phyloP scores from a whole-genome alignment of 495 filamentous ascomycete genomes.

The Chaetomium cochliodes region DNA sequence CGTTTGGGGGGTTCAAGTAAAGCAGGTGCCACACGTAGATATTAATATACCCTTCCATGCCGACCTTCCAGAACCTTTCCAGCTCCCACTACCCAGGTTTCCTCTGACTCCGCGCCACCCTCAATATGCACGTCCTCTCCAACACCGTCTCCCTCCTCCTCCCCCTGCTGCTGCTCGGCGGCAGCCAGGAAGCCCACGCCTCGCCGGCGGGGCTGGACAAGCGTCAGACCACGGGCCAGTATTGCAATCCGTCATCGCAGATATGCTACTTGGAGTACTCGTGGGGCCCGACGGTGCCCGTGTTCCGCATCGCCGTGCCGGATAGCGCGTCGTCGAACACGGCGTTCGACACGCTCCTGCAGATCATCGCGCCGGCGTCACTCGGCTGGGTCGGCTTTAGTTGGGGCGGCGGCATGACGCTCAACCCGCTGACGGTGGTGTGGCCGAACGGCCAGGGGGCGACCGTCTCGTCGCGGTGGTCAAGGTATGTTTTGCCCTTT shows the following conservation, averaged over 20 bases:
- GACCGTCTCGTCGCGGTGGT: constrained; percentile 10
- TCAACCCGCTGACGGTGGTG: constrained; percentile 16
- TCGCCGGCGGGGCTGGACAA: background rate
- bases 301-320: constrained; percentile 8
- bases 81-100: background rate
- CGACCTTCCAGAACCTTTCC: constrained; percentile 3
- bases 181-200: background rate
- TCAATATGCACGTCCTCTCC: background rate
- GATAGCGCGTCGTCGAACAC: constrained; percentile 3
- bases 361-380: constrained; percentile 7
- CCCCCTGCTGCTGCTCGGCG: constrained; percentile 3
- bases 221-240: background rate
- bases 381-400: constrained; percentile 4
- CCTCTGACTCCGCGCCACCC: background rate
- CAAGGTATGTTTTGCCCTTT: background rate
- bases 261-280: constrained; percentile 13
- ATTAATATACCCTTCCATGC: constrained; percentile 4
- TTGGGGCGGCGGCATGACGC: constrained; percentile 12
- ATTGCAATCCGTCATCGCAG: background rate
- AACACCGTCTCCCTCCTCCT: background rate
- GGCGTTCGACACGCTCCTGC: background rate
- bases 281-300: constrained; percentile 6
- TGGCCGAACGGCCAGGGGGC: constrained; percentile 12
- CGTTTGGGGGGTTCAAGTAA: background rate
- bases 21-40: background rate